Conservation (phyloP, 1,284 basidiomycete genomes). For the Chondrostereum purpureum region DNA sequence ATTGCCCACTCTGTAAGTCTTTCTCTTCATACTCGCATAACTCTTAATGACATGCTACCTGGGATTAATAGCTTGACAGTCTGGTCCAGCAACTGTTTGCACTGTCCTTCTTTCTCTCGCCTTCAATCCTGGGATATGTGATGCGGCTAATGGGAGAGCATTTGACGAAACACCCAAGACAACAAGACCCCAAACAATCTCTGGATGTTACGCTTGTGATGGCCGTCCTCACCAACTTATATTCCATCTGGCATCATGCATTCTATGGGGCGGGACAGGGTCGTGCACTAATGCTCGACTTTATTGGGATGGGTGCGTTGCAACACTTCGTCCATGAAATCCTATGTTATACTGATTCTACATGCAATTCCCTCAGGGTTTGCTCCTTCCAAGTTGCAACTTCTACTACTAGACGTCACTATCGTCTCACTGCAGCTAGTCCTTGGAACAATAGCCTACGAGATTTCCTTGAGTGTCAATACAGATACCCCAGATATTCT, state of each 20-base stretch:
- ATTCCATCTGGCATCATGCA: conserved; percentile 56
- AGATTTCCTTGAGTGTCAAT: conserved; percentile 35
- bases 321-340: conserved; percentile 2
- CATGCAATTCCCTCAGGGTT: conserved; percentile 33
- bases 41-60: background rate
- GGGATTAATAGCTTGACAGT: conserved; percentile 48
- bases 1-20: conserved; percentile 62
- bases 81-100: conserved; percentile 67
- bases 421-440: conserved; percentile 60
- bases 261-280: conserved; percentile 43
- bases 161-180: conserved; percentile 57
- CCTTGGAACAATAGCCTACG: conserved; percentile 61
- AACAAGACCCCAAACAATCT: conserved; percentile 52
- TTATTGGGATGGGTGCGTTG: conserved; percentile 65
- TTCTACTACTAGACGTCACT: conserved; percentile 57
- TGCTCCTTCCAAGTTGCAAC: conserved; percentile 52
- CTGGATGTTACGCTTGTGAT: conserved; percentile 59
- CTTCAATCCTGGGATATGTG: conserved; percentile 51
- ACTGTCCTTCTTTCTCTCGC: conserved; percentile 69
- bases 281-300: conserved; percentile 62
- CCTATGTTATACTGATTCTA: background rate
- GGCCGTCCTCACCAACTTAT: conserved; percentile 49
- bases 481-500: conserved; percentile 25
- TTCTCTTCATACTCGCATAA: conserved; percentile 3
- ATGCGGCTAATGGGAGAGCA: conserved; percentile 54